A percentile compares a stretch with the other conserved stretches of the same genome.
Evolutionary conservation across 768 basidiomycete genomes (phyloP).

Genomic region (Paxillus ammoniavirescens): DNA sequence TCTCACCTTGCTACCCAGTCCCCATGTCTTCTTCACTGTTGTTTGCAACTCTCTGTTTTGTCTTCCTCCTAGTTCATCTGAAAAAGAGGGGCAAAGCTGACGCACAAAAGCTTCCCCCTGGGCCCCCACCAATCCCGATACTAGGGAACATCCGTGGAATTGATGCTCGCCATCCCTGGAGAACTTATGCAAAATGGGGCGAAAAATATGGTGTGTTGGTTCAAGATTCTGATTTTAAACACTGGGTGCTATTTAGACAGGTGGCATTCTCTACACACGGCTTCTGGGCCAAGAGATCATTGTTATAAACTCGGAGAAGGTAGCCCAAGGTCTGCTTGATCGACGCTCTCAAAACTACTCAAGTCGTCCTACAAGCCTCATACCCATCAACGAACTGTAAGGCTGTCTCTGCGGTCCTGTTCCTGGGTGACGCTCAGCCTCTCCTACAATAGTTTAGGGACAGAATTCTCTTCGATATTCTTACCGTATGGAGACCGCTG

Average conservation of each 20-base stretch:
- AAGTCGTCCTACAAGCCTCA: conserved; percentile 18
- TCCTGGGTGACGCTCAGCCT: neutral
- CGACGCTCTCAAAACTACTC: conserved; percentile 23
- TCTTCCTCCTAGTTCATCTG: conserved; percentile 8
- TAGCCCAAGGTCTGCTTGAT: conserved; percentile 24
- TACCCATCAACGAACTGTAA: conserved; percentile 19
- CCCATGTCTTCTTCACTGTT: conserved; percentile 2
- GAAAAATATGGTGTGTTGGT: conserved; percentile 16
- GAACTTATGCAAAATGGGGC: conserved; percentile 19
- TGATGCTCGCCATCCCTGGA: conserved; percentile 20
- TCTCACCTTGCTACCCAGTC: neutral
- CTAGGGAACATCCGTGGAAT: conserved; percentile 21
- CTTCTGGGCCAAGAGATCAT: conserved; percentile 23
- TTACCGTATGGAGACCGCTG: conserved; percentile 29
- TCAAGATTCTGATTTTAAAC: neutral
- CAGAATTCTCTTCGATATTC: conserved; percentile 21
- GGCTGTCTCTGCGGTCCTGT: neutral
- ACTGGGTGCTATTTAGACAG: conserved; percentile 4
- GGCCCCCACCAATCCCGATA: conserved; percentile 18
- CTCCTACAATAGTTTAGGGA: conserved; percentile 15
- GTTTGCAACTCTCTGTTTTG: conserved; percentile 6
- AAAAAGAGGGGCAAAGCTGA: conserved; percentile 4
- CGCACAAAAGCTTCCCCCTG: conserved; percentile 19
- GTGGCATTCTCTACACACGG: conserved; percentile 22
- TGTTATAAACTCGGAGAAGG: conserved; percentile 24